Evolutionary conservation across 192 early-diverging fungal species (phyloP).

Genomic region (Coemansia sp.): DNA sequence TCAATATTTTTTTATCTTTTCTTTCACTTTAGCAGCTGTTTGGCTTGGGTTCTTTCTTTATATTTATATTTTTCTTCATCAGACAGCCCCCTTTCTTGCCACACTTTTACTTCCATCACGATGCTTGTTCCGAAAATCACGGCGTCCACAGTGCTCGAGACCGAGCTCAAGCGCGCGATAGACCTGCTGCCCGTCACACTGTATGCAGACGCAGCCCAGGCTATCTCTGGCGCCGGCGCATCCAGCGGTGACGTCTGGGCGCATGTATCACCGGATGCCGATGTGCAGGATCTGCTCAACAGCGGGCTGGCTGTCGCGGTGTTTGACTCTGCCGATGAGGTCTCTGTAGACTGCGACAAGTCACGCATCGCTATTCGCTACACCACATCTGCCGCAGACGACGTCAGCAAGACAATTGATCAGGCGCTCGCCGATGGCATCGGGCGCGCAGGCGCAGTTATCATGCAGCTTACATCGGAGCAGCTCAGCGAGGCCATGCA

Average conservation of each 20-base stretch:
- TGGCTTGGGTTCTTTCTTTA: not conserved
- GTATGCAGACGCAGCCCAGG: conserved; percentile 24
- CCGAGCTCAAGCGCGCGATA: conserved; percentile 18
- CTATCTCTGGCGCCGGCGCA: not conserved
- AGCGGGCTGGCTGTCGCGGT: conserved; percentile 40
- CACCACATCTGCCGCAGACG: not conserved
- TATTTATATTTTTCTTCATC: not conserved
- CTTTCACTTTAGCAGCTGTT: not conserved
- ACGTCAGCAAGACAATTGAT: conserved; percentile 8
- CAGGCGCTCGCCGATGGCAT: conserved; percentile 20
- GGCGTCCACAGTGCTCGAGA: conserved; percentile 10
- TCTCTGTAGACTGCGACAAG: conserved; percentile 8
- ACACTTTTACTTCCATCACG: too few relatives aligned
- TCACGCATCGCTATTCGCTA: conserved; percentile 44
- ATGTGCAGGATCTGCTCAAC: conserved; percentile 37
- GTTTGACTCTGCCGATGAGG: conserved; percentile 4
- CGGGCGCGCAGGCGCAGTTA: conserved; percentile 27
- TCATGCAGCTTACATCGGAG: conserved; percentile 28
- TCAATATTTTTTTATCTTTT: not conserved
- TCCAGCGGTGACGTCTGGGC: conserved; percentile 22
- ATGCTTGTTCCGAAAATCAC: conserved; percentile 51
- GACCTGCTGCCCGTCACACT: conserved; percentile 21
- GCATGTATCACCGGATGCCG: conserved; percentile 9
- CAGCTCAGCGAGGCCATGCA: conserved; percentile 29
- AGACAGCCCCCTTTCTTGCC: not conserved